Conservation (phyloP, 768 basidiomycete species). For the Paxillus ammoniavirescens region DNA sequence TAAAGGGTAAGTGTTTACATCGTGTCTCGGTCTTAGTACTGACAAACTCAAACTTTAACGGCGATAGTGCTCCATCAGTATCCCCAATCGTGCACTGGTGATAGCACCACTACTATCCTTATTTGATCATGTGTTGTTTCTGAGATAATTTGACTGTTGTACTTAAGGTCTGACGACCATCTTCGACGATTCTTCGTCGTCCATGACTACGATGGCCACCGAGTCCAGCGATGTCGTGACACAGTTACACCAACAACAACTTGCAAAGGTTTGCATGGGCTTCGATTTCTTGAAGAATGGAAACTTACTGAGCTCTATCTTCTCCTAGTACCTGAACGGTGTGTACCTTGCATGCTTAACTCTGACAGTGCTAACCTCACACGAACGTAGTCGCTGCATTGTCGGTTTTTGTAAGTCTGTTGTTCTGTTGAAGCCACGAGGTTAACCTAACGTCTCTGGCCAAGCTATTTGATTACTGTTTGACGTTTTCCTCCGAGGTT, state of each 20-base stretch:
- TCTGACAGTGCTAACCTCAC: background rate
- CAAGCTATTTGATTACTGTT: conserved; percentile 22
- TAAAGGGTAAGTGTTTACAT: no score
- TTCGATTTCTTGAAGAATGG: background rate
- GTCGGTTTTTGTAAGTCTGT: conserved; percentile 16
- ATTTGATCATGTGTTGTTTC: no score
- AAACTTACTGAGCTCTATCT: background rate
- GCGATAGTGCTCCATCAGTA: no score
- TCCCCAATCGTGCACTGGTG: no score
- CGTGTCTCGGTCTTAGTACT: no score
- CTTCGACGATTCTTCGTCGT: no score
- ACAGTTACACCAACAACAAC: conserved; percentile 15
- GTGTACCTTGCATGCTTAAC: background rate
- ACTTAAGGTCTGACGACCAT: background rate
- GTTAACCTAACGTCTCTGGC: background rate
- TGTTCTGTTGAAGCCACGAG: background rate
- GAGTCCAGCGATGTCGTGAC: conserved; percentile 2
- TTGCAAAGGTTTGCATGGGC: conserved; percentile 16
- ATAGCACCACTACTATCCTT: no score
- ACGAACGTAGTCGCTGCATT: conserved; percentile 17
- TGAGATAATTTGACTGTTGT: no score
- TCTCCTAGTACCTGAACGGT: conserved; percentile 17
- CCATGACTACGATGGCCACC: conserved; percentile 6
- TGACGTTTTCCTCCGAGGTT: conserved; percentile 24
- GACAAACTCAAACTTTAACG: no score